phyloP scores from a whole-genome alignment of 2,329 filamentous ascomycete genomes.

The Dothidotthia symphoricarpi region DNA sequence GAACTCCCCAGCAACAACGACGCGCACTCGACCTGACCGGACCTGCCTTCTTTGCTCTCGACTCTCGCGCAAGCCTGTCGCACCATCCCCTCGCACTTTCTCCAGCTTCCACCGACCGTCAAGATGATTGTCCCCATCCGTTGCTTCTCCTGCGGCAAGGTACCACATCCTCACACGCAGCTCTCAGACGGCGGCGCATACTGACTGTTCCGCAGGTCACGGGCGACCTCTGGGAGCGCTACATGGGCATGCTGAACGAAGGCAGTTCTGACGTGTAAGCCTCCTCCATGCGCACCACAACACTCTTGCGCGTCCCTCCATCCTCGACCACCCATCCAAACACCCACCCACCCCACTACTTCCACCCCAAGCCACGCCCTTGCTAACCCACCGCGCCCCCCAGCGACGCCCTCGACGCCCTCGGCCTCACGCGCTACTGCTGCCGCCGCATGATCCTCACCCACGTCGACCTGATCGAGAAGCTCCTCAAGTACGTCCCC shows the following conservation, averaged over 20 bases:
- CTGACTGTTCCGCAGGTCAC: slow-evolving; percentile 66
- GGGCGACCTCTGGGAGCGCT: slow-evolving; percentile 95
- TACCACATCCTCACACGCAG: slow-evolving; percentile 43
- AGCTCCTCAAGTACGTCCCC: slow-evolving; percentile 65
- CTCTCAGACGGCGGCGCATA: slow-evolving; percentile 13
- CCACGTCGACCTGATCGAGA: slow-evolving; percentile 97
- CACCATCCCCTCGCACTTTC: neutral
- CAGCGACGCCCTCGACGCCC: slow-evolving; percentile 93
- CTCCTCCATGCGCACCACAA: too few species aligned
- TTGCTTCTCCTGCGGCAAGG: slow-evolving; percentile 99
- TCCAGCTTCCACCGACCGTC: slow-evolving; percentile 17
- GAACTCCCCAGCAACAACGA: slow-evolving; percentile 11
- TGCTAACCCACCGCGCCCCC: slow-evolving; percentile 11
- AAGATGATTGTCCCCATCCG: slow-evolving; percentile 98
- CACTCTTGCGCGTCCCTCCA: too few species aligned
- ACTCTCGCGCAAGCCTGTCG: slow-evolving; percentile 8
- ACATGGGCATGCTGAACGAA: slow-evolving; percentile 82
- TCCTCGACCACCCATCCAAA: neutral
- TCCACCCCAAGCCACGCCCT: neutral
- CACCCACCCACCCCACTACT: neutral
- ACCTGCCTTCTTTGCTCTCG: neutral
- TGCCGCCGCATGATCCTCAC: slow-evolving; percentile 99
- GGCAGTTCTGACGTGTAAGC: slow-evolving; percentile 38
- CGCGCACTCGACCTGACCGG: slow-evolving; percentile 4
- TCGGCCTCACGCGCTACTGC: slow-evolving; percentile 94